Conservation (phyloP, 2,329 filamentous ascomycete genomes). For the Gnomoniopsis sp. region DNA sequence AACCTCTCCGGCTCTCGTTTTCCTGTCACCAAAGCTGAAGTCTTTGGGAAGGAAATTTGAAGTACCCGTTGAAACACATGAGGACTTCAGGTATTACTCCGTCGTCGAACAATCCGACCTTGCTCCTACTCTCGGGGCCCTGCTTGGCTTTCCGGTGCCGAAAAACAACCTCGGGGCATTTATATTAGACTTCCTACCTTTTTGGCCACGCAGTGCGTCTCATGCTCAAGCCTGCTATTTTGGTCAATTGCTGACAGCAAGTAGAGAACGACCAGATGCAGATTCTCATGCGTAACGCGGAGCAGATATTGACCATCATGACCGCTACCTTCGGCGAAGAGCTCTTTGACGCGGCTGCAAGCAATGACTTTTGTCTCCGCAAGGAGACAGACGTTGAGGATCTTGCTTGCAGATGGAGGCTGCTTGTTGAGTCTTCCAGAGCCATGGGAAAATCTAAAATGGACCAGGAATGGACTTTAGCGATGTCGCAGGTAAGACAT, state of each 20-base stretch:
- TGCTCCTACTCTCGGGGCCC: conserved; percentile 79
- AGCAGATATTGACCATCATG: conserved; percentile 75
- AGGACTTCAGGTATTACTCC: conserved; percentile 80
- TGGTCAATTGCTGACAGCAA: neutral
- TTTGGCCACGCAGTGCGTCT: conserved; percentile 65
- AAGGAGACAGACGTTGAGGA: conserved; percentile 48
- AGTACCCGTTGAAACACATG: conserved; percentile 55
- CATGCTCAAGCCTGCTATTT: neutral
- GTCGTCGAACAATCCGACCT: conserved; percentile 93
- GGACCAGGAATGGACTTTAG: conserved; percentile 37
- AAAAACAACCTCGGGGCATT: conserved; percentile 88
- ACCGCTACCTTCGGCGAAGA: conserved; percentile 63
- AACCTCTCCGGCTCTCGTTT: conserved; percentile 88
- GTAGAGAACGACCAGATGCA: conserved; percentile 54
- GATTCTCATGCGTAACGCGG: conserved; percentile 73
- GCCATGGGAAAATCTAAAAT: conserved; percentile 23
- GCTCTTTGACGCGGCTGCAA: conserved; percentile 34
- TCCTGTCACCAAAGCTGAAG: conserved; percentile 80
- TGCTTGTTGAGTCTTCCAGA: conserved; percentile 26
- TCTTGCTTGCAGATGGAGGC: conserved; percentile 68
- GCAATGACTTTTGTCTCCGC: conserved; percentile 26
- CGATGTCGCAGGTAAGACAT: conserved; percentile 38
- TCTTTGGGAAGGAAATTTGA: conserved; percentile 41
- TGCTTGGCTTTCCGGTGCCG: conserved; percentile 84
- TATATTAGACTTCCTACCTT: conserved; percentile 71